Evolutionary conservation across 352 stramenopile genomes (phyloP), one percentile per base, ranked within the genome.

Genomic region (Phytopythium delawarense): DNA sequence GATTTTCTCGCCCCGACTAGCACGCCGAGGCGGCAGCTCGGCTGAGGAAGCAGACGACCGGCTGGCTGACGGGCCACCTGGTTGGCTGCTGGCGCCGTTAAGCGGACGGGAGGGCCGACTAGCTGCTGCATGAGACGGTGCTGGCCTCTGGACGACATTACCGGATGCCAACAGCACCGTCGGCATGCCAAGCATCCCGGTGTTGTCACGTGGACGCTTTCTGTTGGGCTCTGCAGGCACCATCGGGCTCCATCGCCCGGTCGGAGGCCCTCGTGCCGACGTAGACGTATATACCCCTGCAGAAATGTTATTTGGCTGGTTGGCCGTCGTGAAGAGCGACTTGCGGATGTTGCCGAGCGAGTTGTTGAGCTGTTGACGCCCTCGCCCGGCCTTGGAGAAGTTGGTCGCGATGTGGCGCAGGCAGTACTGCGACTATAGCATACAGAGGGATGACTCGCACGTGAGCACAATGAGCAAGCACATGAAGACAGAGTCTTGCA

Each of bases 351-450:
- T 88, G 20, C 76, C 78, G 30, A 86, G 70, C 25, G 72, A 78
- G 58, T 86, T 90, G 50, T 92, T 94, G 11, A 94, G 81, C 57
- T 91, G 83, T 62, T 91, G 82, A 2, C 85, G 80, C 1, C 77
- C 74, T 62, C 78, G 83, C 34, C 86, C 84, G 9, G 82, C 86
- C 15, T 87, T 66, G 52, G 89, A 82, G 54, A 94, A 92, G 50
- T 79, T 83, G 45, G 74, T 69, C 2, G 82, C 72, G 51, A 94
- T 89, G 56, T 94, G 86, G 52, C 92, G 81, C 61, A 91, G 67
- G 50, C 86, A 94, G 44, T 79, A 92, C 48, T 89, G 82, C 12
- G 81, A 81, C 81, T 89, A 55, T 39, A 55, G 59, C n/a, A 53
- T 25, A 34, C 7, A n/a, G n/a, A n/a, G n/a, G n/a, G 46, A 28